These are phyloP conservation scores for Dactylellina cionopaga DNA, from an alignment of 2,329 filamentous ascomycete species.

Conservation along the genomic window DNA sequence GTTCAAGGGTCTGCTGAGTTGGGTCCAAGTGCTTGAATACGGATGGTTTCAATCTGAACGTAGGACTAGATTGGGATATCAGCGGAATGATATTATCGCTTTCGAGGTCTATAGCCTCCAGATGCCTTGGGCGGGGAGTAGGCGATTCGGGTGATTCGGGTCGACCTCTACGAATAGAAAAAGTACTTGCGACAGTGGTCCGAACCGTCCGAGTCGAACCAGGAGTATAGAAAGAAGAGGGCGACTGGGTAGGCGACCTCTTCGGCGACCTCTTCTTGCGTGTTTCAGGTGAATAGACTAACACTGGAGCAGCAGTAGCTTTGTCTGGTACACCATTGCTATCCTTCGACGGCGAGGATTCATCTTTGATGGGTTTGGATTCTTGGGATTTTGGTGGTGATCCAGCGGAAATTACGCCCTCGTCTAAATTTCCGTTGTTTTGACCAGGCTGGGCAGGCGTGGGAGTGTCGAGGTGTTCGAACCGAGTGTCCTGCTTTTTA, in stretches of 20 bases:
- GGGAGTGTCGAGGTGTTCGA: constrained; percentile 9
- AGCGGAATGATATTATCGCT: not conserved
- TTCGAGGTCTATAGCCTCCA: not conserved
- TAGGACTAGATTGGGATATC: not conserved
- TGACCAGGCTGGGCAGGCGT: not conserved
- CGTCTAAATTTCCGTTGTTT: not conserved
- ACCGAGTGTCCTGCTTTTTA: constrained; percentile 19
- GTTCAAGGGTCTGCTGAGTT: not conserved
- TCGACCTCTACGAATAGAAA: constrained; percentile 14
- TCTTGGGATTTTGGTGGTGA: not conserved
- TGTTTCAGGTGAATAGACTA: constrained; percentile 28
- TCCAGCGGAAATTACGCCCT: not conserved
- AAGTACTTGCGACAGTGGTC: not conserved
- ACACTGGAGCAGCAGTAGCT: constrained; percentile 7
- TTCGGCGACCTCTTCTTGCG: not conserved
- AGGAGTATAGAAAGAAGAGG: constrained; percentile 6
- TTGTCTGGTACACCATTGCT: not conserved
- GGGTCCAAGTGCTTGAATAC: constrained; percentile 1
- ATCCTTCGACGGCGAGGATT: not conserved
- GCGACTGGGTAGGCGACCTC: not conserved
- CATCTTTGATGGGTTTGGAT: not conserved
- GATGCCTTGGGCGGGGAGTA: constrained; percentile 1
- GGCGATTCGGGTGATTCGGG: constrained; percentile 15
- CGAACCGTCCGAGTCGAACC: not conserved
- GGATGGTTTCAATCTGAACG: not conserved